Percentiles rank a stretch among this genome's conserved stretches.
phyloP scores from a whole-genome alignment of 148 eudicot species.

The Gaultheria prostrata region DNA sequence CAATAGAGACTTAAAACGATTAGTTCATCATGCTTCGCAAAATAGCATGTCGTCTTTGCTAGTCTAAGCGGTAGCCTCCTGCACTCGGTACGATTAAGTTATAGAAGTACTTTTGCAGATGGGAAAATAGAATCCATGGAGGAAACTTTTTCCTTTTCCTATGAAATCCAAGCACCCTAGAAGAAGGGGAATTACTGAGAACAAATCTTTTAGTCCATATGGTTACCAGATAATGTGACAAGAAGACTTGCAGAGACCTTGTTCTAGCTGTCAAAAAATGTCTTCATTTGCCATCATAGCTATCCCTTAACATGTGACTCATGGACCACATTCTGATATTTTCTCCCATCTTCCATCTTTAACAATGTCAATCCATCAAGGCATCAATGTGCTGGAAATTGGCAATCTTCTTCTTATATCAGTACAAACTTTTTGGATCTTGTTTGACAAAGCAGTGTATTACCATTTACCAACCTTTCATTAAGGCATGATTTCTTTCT shows the following conservation, averaged over 20 bases:
- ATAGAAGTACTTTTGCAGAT: background rate
- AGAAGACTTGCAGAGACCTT: background rate
- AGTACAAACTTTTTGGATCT: background rate
- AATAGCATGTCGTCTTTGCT: no score
- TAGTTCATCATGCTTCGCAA: no score
- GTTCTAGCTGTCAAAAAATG: background rate
- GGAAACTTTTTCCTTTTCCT: conserved; percentile 1
- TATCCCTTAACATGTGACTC: background rate
- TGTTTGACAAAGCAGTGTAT: background rate
- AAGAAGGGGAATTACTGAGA: conserved; percentile 20
- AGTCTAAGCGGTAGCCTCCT: no score
- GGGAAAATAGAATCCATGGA: background rate
- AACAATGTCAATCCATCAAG: background rate
- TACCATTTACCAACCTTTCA: background rate
- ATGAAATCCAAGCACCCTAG: conserved; percentile 11
- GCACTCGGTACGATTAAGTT: no score
- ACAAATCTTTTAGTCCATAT: conserved; percentile 13
- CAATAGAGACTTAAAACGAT: no score
- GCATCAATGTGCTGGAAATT: background rate
- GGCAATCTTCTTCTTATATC: background rate
- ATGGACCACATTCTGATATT: conserved; percentile 10
- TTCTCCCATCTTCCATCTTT: background rate
- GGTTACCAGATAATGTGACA: conserved; percentile 6
- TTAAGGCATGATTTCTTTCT: background rate
- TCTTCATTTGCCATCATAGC: background rate